Conservation (phyloP, 805 yeast species). For the Nakazawaea ishiwadae region DNA sequence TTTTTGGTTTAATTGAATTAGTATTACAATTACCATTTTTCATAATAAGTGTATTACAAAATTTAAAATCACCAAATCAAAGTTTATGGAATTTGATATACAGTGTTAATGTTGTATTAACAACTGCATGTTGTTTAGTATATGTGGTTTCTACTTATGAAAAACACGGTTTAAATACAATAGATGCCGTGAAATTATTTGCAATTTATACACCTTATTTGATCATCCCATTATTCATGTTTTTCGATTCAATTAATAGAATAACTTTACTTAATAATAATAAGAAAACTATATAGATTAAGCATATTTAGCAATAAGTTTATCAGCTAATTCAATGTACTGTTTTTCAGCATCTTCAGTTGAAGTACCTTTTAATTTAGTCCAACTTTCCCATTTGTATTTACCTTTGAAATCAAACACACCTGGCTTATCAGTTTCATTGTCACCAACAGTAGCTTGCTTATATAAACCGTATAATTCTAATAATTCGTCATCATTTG, state of each 20-base stretch:
- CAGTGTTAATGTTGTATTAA: slow-evolving; percentile 78
- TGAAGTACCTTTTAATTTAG: slow-evolving; percentile 74
- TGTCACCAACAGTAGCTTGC: slow-evolving; percentile 97
- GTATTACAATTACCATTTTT: slow-evolving; percentile 80
- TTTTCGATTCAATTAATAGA: slow-evolving; percentile 37
- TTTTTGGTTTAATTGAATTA: slow-evolving; percentile 70
- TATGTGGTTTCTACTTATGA: slow-evolving; percentile 34
- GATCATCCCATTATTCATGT: slow-evolving; percentile 55
- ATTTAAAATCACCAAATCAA: slow-evolving; percentile 16
- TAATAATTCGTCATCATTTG: slow-evolving; percentile 82
- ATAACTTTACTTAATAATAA: neutral
- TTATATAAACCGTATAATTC: slow-evolving; percentile 88
- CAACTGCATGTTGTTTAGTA: slow-evolving; percentile 71
- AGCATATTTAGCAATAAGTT: slow-evolving; percentile 51
- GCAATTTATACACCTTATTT: slow-evolving; percentile 68
- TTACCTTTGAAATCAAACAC: slow-evolving; percentile 90
- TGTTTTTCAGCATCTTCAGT: slow-evolving; percentile 89
- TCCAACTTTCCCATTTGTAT: slow-evolving; percentile 98
- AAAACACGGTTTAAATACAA: slow-evolving; percentile 32
- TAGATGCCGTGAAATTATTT: slow-evolving; percentile 39
- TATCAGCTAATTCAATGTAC: slow-evolving; percentile 65
- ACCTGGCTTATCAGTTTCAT: slow-evolving; percentile 83
- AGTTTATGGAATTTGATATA: slow-evolving; percentile 47
- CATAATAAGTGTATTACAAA: slow-evolving; percentile 28
- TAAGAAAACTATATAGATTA: slow-evolving; percentile 9